A percentile compares a stretch with the other conserved stretches of the same genome.
phyloP scores from a whole-genome alignment of 306 rosid genomes.

The Begonia fuchsioides region DNA sequence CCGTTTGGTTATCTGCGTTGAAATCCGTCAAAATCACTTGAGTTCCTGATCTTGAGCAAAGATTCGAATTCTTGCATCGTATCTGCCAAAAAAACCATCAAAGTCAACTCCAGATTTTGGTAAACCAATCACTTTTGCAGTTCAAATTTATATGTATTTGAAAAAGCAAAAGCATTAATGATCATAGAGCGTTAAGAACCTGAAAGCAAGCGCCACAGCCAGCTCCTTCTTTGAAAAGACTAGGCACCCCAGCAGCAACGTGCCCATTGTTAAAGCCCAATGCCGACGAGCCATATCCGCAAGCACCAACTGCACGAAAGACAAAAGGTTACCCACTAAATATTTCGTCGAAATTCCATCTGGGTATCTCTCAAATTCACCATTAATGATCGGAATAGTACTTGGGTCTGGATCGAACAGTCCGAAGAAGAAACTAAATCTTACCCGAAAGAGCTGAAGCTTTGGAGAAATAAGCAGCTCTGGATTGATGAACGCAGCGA shows the following conservation, averaged over 20 bases:
- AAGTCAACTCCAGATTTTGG: too few relatives aligned
- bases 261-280: slow-evolving; percentile 32
- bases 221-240: slow-evolving; percentile 59
- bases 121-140: too few relatives aligned
- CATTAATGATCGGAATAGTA: background rate
- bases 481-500: slow-evolving; percentile 49
- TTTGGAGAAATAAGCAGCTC: slow-evolving; percentile 39
- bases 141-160: too few relatives aligned
- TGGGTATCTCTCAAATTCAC: background rate
- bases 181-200: slow-evolving; percentile 19
- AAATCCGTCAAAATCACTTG: slow-evolving; percentile 55
- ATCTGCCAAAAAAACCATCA: slow-evolving; percentile 22
- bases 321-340: slow-evolving; percentile 7
- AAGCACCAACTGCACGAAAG: slow-evolving; percentile 69
- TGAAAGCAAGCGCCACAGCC: slow-evolving; percentile 90
- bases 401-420: background rate
- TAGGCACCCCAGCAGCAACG: slow-evolving; percentile 51
- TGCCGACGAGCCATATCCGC: slow-evolving; percentile 76
- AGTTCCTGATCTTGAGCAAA: slow-evolving; percentile 44
- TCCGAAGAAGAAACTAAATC: background rate
- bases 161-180: too few relatives aligned
- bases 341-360: slow-evolving; percentile 2
- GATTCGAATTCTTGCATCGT: slow-evolving; percentile 50
- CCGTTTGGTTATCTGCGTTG: slow-evolving; percentile 36
- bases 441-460: slow-evolving; percentile 54